Evolutionary conservation across 345 rosid species (phyloP).

Genomic region (Aegle marmelos): DNA sequence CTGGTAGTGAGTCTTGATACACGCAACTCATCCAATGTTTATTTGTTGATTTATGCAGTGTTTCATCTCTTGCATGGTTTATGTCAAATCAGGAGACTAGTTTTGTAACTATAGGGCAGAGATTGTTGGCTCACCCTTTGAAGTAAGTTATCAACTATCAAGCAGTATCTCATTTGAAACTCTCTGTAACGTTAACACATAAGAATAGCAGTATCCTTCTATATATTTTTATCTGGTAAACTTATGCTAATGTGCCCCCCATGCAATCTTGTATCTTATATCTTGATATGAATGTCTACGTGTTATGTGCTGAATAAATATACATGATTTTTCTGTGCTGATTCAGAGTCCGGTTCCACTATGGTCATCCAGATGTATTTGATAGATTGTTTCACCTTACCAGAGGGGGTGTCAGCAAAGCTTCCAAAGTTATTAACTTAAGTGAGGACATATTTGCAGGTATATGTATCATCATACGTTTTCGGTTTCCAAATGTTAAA

Average conservation of each 20-base stretch:
- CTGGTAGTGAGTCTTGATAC: not conserved
- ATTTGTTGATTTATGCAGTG: slow-evolving; percentile 43
- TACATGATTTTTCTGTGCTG: not conserved
- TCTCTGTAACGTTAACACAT: not conserved
- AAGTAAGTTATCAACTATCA: slow-evolving; percentile 32
- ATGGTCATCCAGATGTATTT: slow-evolving; percentile 94
- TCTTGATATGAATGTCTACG: not conserved
- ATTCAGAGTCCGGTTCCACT: slow-evolving; percentile 69
- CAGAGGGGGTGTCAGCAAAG: slow-evolving; percentile 92
- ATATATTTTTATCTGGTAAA: not conserved
- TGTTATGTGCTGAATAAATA: not conserved
- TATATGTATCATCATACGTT: slow-evolving; percentile 12
- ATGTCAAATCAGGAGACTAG: slow-evolving; percentile 89
- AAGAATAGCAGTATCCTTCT: not conserved
- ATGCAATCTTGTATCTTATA: not conserved
- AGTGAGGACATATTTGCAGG: slow-evolving; percentile 93
- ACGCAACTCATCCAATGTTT: not conserved
- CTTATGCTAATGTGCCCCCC: not conserved
- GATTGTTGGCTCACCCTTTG: slow-evolving; percentile 75
- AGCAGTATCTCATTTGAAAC: not conserved
- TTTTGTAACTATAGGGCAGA: slow-evolving; percentile 78
- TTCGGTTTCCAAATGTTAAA: slow-evolving; percentile 1
- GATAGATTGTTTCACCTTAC: slow-evolving; percentile 89
- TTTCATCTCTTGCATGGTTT: slow-evolving; percentile 89
- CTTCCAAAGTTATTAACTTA: slow-evolving; percentile 80